phyloP scores from a whole-genome alignment of 1,139 yeast genomes.

The Candida labiduridarum region DNA sequence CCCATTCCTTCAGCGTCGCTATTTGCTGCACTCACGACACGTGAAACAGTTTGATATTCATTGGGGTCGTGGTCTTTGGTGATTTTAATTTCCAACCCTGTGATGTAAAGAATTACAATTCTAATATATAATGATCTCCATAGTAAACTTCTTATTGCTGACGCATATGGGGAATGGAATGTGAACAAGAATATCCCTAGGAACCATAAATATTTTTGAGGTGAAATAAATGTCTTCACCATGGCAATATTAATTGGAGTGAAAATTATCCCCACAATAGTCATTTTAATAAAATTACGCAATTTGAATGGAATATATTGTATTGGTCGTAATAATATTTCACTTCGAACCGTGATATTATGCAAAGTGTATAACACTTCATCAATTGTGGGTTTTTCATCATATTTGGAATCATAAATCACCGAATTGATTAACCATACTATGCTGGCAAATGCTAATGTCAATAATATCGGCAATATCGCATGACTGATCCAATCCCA shows the following conservation, averaged over 20 bases:
- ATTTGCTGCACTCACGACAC: conserved; percentile 27
- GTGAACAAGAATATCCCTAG: conserved; percentile 46
- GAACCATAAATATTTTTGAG: conserved; percentile 38
- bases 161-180: conserved; percentile 57
- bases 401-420: conserved; percentile 42
- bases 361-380: conserved; percentile 55
- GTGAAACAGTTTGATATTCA: conserved; percentile 21
- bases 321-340: conserved; percentile 46
- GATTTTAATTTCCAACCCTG: conserved; percentile 46
- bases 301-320: conserved; percentile 31
- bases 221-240: conserved; percentile 36
- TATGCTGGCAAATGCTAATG: conserved; percentile 37
- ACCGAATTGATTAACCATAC: conserved; percentile 52
- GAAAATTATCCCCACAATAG: conserved; percentile 34
- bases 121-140: conserved; percentile 59
- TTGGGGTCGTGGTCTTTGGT: conserved; percentile 19
- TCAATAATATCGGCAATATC: conserved; percentile 41
- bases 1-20: conserved; percentile 28
- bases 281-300: conserved; percentile 32
- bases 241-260: conserved; percentile 52
- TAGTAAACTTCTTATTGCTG: conserved; percentile 49
- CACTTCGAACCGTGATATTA: conserved; percentile 50
- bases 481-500: conserved; percentile 43
- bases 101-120: conserved; percentile 41
- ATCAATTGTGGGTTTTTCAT: conserved; percentile 58